These are phyloP conservation scores for Lenzites betulinus DNA, from an alignment of 768 basidiomycete species.

Conservation along the genomic window DNA sequence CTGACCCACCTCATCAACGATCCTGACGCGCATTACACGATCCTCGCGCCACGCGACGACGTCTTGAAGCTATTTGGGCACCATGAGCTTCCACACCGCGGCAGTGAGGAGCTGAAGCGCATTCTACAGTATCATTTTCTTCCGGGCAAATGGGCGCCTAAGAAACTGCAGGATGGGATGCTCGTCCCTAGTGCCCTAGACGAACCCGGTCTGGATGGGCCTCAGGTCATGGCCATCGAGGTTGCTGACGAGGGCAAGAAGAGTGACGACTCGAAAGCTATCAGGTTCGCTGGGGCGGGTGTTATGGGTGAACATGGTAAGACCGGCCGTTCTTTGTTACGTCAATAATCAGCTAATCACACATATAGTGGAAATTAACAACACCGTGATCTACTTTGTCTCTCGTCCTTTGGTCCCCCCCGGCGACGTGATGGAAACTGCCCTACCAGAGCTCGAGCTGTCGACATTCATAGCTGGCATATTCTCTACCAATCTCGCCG, in stretches of 20 bases:
- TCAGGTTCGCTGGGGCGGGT: constrained; percentile 83
- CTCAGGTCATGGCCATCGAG: constrained; percentile 70
- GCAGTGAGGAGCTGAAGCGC: constrained; percentile 69
- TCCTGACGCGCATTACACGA: constrained; percentile 72
- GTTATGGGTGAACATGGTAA: constrained; percentile 77
- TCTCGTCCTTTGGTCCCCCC: constrained; percentile 85
- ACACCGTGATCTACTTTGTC: constrained; percentile 87
- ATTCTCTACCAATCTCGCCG: constrained; percentile 83
- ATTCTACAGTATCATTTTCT: constrained; percentile 90
- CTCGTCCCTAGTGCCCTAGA: constrained; percentile 78
- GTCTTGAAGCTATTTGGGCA: constrained; percentile 63
- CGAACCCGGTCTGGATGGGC: constrained; percentile 68
- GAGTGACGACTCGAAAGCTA: constrained; percentile 49
- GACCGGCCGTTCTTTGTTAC: constrained; percentile 27
- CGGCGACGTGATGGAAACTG: constrained; percentile 74
- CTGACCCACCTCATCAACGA: constrained; percentile 72
- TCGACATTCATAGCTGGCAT: constrained; percentile 90
- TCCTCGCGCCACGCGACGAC: constrained; percentile 90
- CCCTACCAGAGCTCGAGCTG: constrained; percentile 79
- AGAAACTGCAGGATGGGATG: constrained; percentile 71
- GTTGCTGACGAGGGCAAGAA: constrained; percentile 49
- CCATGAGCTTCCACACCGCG: constrained; percentile 60
- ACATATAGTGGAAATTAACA: constrained; percentile 65
- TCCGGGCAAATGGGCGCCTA: constrained; percentile 72
- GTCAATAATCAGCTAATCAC: constrained; percentile 14